Evolutionary conservation across 2,329 filamentous ascomycete species (phyloP).

Genomic region (Ophiostoma montium): DNA sequence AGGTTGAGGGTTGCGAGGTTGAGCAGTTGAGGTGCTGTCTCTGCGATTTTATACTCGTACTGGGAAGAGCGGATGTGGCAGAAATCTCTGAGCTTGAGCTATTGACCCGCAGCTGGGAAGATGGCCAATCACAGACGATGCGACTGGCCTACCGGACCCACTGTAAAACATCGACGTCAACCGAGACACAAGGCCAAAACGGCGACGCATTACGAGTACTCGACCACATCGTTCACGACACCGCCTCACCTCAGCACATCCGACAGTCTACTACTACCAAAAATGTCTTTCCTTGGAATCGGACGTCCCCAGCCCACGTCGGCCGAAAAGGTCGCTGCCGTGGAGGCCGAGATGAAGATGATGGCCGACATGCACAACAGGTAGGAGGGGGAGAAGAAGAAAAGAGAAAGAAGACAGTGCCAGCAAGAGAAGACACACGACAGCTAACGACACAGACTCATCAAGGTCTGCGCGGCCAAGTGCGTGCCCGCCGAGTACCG

Average conservation of each 20-base stretch:
- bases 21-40: neutral
- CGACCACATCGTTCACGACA: too few species aligned
- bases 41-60: neutral
- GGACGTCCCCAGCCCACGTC: conserved; percentile 70
- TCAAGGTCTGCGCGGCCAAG: conserved; percentile 82
- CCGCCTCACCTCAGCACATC: too few species aligned
- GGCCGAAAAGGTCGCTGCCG: conserved; percentile 91
- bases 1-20: neutral
- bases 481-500: conserved; percentile 88
- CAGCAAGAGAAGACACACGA: neutral
- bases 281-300: conserved; percentile 23
- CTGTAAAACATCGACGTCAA: conserved; percentile 2
- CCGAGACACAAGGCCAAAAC: neutral
- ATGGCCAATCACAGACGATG: neutral
- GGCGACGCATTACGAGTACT: too few species aligned
- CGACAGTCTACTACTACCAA: neutral
- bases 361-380: conserved; percentile 92
- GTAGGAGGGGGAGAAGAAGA: conserved; percentile 29
- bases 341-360: conserved; percentile 96
- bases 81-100: neutral
- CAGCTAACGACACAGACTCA: conserved; percentile 41
- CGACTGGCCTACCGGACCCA: neutral
- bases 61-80: neutral
- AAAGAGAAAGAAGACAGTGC: too few species aligned
- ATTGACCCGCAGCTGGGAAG: neutral